Evolutionary conservation across 2,329 filamentous ascomycete genomes (phyloP).

Genomic region (Fusarium pseudocircinatum): DNA sequence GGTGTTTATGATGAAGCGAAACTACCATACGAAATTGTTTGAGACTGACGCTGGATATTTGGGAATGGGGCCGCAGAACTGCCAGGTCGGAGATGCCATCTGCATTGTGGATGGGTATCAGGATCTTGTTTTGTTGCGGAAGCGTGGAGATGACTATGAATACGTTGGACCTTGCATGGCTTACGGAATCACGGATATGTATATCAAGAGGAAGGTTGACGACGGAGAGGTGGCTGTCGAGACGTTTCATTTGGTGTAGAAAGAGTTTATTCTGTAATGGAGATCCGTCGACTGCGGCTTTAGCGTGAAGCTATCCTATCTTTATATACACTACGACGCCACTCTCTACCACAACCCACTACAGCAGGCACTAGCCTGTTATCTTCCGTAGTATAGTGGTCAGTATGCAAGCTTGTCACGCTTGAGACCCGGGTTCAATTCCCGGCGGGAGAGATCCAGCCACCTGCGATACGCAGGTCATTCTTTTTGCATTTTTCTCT

Average conservation of each 20-base stretch:
- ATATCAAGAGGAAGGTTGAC: not conserved
- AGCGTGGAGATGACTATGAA: not conserved
- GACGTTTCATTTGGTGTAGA: not conserved
- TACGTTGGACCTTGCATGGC: not conserved
- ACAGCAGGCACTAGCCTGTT: not conserved
- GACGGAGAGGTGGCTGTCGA: not conserved
- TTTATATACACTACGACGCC: rapidly evolving
- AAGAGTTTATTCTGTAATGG: too few relatives aligned
- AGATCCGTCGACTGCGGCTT: rapidly evolving
- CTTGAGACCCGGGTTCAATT: not conserved
- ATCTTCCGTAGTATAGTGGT: not conserved
- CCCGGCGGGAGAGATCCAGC: not conserved
- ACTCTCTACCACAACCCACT: not conserved
- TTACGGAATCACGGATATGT: not conserved
- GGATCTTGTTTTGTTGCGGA: not conserved
- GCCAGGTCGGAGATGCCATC: not conserved
- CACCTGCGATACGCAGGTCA: not conserved
- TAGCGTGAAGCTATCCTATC: rapidly evolving
- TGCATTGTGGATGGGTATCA: not conserved
- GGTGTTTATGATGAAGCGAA: not conserved
- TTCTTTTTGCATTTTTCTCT: not conserved
- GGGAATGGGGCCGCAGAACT: not conserved
- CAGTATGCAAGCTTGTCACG: not conserved
- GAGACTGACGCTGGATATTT: not conserved
- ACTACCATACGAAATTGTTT: not conserved